Evolutionary conservation across 345 rosid species (phyloP).

Genomic region (Hypericum androsaemum): DNA sequence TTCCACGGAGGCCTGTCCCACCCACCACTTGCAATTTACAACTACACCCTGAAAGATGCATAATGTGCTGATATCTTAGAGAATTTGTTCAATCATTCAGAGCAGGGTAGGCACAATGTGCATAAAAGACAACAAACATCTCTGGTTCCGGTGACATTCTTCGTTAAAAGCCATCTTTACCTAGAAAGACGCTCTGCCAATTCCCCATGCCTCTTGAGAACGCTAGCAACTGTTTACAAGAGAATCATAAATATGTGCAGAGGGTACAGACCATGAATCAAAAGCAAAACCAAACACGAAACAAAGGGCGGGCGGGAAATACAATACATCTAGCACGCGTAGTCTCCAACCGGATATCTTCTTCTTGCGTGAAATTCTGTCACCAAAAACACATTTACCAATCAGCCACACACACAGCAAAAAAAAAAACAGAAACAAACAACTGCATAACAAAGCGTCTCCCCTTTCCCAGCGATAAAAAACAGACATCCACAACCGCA

Average conservation of each 20-base stretch:
- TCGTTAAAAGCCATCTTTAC: constrained; percentile 30
- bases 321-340: constrained; percentile 66
- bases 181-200: constrained; percentile 73
- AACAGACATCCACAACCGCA: no score
- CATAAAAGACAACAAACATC: no score
- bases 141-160: no score
- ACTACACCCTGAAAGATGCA: neutral
- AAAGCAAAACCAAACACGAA: constrained; percentile 1
- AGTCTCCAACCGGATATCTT: constrained; percentile 57
- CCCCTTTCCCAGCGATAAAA: no score
- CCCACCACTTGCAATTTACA: neutral
- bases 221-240: constrained; percentile 50
- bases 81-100: no score
- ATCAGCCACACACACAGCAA: no score
- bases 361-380: constrained; percentile 55
- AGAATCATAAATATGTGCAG: constrained; percentile 13
- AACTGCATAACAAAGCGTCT: no score
- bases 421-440: no score
- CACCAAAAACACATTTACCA: neutral
- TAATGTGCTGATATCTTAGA: no score
- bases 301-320: constrained; percentile 1
- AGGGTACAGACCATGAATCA: neutral
- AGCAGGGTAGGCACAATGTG: no score
- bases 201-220: constrained; percentile 76
- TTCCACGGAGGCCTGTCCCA: neutral